These are phyloP conservation scores for Basipetospora chlamydospora DNA, from an alignment of 2,329 filamentous ascomycete species.

Conservation along the genomic window DNA sequence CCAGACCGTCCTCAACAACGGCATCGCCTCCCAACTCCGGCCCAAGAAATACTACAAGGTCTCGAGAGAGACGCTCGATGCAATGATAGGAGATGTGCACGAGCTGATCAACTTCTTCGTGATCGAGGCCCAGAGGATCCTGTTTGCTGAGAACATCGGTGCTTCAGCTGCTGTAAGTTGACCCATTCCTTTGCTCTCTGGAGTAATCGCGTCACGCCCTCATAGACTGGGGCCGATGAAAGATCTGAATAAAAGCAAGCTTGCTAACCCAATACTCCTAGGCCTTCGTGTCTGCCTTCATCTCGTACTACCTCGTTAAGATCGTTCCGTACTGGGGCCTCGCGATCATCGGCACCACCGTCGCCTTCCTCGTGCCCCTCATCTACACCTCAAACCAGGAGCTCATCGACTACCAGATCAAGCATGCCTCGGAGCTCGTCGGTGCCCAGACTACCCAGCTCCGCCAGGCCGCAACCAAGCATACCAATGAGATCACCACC, in stretches of 20 bases:
- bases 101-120: constrained; percentile 60
- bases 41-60: constrained; percentile 55
- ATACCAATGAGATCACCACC: constrained; percentile 46
- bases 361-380: constrained; percentile 47
- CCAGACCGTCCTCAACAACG: constrained; percentile 45
- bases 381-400: constrained; percentile 55
- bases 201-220: no score
- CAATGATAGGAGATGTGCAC: constrained; percentile 46
- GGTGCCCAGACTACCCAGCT: constrained; percentile 50
- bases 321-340: constrained; percentile 57
- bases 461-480: constrained; percentile 45
- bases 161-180: constrained; percentile 44
- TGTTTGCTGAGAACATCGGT: constrained; percentile 53
- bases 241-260: no score
- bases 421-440: constrained; percentile 41
- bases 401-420: constrained; percentile 49
- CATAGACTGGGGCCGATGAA: no score
- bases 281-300: constrained; percentile 45
- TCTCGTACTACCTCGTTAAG: constrained; percentile 56
- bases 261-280: constrained; percentile 15
- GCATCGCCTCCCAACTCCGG: constrained; percentile 49
- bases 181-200: no score
- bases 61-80: constrained; percentile 46
- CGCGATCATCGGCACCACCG: constrained; percentile 41
- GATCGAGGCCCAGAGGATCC: constrained; percentile 53